These are phyloP conservation scores for Nakazawaea ambrosiae DNA, from an alignment of 805 yeast species.

Conservation along the genomic window DNA sequence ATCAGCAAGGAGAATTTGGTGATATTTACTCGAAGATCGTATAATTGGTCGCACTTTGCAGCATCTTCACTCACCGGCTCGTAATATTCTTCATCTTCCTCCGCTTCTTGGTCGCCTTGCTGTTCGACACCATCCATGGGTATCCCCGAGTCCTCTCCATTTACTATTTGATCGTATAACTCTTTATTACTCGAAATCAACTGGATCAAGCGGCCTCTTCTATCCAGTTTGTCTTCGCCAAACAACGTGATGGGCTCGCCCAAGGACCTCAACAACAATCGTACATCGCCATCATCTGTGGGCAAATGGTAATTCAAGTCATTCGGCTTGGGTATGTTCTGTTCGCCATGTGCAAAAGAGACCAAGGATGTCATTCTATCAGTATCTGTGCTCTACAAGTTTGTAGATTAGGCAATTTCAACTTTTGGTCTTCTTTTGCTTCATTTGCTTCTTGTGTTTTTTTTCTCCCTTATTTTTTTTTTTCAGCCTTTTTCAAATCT, in stretches of 20 bases:
- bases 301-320: slow-evolving; percentile 36
- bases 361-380: too few species aligned
- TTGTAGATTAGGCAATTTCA: too few species aligned
- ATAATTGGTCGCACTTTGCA: slow-evolving; percentile 58
- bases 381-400: too few species aligned
- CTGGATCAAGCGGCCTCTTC: slow-evolving; percentile 53
- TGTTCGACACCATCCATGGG: slow-evolving; percentile 13
- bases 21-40: slow-evolving; percentile 43
- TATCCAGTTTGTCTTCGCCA: slow-evolving; percentile 54
- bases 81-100: slow-evolving; percentile 31
- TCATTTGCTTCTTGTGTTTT: too few species aligned
- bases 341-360: too few species aligned
- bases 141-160: slow-evolving; percentile 7
- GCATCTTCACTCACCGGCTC: slow-evolving; percentile 37
- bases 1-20: slow-evolving; percentile 42
- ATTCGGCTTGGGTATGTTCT: not conserved
- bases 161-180: slow-evolving; percentile 12
- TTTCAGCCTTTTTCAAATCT: too few species aligned
- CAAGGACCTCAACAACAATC: slow-evolving; percentile 34
- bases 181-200: slow-evolving; percentile 29
- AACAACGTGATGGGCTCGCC: slow-evolving; percentile 50
- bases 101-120: too few species aligned
- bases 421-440: too few species aligned
- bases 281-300: slow-evolving; percentile 60
- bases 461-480: too few species aligned